These are phyloP conservation scores for Talaromyces nanjingensis DNA, from an alignment of 495 filamentous ascomycete species.

Conservation along the genomic window DNA sequence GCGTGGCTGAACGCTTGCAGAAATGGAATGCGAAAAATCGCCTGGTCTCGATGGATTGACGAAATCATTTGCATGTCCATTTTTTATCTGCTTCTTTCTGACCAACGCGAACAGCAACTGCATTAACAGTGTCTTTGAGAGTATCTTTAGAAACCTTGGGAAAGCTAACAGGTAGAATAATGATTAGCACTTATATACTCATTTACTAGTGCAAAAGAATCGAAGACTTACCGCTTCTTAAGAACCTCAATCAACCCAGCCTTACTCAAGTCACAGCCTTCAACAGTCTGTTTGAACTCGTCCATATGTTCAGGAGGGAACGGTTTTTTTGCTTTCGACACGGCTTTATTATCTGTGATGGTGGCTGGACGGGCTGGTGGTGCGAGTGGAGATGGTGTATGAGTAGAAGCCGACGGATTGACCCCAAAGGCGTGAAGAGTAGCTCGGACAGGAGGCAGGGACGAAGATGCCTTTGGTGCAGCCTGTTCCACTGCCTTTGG, in stretches of 20 bases:
- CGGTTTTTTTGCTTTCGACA: slow-evolving; percentile 26
- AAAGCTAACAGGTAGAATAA: slow-evolving; percentile 39
- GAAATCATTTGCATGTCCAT: slow-evolving; percentile 44
- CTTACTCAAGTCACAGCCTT: slow-evolving; percentile 69
- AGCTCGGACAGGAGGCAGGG: slow-evolving; percentile 11
- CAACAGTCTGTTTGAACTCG: slow-evolving; percentile 65
- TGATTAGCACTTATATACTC: background rate
- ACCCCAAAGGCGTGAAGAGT: slow-evolving; percentile 22
- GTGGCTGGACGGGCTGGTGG: slow-evolving; percentile 7
- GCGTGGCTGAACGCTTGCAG: background rate
- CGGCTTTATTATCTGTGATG: background rate
- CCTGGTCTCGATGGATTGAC: background rate
- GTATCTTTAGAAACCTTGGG: slow-evolving; percentile 62
- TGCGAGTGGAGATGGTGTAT: slow-evolving; percentile 8
- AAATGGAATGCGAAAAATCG: background rate
- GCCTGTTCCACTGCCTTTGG: slow-evolving; percentile 22
- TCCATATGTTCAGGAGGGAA: slow-evolving; percentile 54
- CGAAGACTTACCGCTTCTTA: slow-evolving; percentile 51
- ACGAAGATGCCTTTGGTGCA: slow-evolving; percentile 9
- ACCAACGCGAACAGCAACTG: slow-evolving; percentile 61
- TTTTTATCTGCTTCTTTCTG: slow-evolving; percentile 56
- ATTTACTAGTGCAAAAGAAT: background rate
- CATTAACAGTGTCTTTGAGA: slow-evolving; percentile 64
- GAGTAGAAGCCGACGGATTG: slow-evolving; percentile 10
- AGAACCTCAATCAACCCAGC: slow-evolving; percentile 67